These are phyloP conservation scores for Coemansia sp. DNA, from an alignment of 192 early-diverging fungal species.

Conservation along the genomic window DNA sequence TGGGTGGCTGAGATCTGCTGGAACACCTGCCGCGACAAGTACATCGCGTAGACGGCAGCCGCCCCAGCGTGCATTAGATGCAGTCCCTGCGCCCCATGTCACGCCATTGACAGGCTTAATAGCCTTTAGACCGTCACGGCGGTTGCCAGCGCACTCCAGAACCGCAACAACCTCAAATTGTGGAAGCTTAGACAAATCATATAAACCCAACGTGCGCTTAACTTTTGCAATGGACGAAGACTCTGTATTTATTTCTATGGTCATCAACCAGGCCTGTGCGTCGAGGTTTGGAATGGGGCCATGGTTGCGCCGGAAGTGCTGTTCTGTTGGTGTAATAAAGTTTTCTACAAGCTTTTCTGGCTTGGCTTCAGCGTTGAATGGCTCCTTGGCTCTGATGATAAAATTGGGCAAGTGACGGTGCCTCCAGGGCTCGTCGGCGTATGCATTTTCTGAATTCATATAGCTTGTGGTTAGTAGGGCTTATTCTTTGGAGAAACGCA, in stretches of 20 bases:
- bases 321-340: conserved; percentile 72
- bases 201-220: conserved; percentile 47
- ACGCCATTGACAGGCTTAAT: conserved; percentile 78
- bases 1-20: conserved; percentile 50
- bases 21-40: conserved; percentile 61
- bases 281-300: conserved; percentile 82
- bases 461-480: neutral
- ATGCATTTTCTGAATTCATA: conserved; percentile 16
- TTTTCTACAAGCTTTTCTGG: conserved; percentile 59
- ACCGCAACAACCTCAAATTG: conserved; percentile 63
- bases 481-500: neutral
- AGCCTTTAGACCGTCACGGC: conserved; percentile 74
- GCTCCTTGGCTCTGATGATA: conserved; percentile 64
- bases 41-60: conserved; percentile 78
- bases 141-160: conserved; percentile 84
- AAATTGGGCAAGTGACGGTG: conserved; percentile 59
- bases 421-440: conserved; percentile 69
- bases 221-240: neutral
- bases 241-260: conserved; percentile 52
- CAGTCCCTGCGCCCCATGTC: conserved; percentile 76
- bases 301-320: conserved; percentile 86
- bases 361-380: conserved; percentile 86
- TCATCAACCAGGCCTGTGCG: conserved; percentile 56
- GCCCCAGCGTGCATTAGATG: conserved; percentile 75
- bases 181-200: conserved; percentile 58